These are phyloP conservation scores for Physaria fendleri DNA, from an alignment of 345 rosid species.

Conservation along the genomic window DNA sequence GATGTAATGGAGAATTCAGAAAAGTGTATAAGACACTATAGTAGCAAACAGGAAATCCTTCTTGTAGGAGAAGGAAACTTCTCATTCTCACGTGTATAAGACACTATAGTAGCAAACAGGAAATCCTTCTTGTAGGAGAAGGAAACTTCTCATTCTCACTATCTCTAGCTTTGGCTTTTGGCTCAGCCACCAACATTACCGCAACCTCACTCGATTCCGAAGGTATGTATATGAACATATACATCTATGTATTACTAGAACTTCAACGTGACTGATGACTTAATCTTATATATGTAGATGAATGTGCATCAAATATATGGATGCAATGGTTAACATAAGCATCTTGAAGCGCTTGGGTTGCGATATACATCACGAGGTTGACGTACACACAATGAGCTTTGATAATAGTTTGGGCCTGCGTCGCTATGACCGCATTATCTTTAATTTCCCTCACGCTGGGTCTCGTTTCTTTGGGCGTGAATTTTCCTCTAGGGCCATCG, in stretches of 20 bases:
- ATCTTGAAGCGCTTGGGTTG: constrained; percentile 19
- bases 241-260: not conserved
- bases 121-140: constrained; percentile 51
- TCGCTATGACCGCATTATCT: constrained; percentile 36
- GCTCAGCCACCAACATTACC: constrained; percentile 50
- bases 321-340: constrained; percentile 20
- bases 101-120: constrained; percentile 43
- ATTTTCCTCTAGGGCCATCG: not conserved
- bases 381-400: constrained; percentile 32
- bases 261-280: not conserved
- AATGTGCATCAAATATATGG: not conserved
- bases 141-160: constrained; percentile 59
- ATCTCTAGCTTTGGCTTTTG: constrained; percentile 47
- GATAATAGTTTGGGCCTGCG: constrained; percentile 6
- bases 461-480: constrained; percentile 30
- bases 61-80: constrained; percentile 64
- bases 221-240: constrained; percentile 26
- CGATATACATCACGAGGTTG: constrained; percentile 27
- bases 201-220: constrained; percentile 46
- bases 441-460: constrained; percentile 42
- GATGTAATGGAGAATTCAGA: constrained; percentile 9
- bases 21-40: constrained; percentile 39
- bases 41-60: constrained; percentile 42
- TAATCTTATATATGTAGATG: constrained; percentile 12
- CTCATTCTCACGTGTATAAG: constrained; percentile 52